Percentiles rank a stretch among this genome's conserved stretches.
Evolutionary conservation across 257 asterid species (phyloP).

Genomic region (Forsythia suspensa): DNA sequence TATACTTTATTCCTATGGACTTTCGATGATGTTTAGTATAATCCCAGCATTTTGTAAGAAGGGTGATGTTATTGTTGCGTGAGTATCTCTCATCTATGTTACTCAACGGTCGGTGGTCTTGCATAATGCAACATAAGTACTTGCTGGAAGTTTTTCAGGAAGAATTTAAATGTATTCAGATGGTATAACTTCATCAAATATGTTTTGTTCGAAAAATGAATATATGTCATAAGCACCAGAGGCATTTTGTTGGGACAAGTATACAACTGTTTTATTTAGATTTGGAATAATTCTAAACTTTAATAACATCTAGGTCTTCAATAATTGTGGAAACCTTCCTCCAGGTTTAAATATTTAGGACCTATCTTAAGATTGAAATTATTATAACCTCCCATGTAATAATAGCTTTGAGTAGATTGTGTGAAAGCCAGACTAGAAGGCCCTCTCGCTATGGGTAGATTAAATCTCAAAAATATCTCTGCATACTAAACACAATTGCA

Average conservation of each 20-base stretch:
- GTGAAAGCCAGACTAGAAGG: not conserved
- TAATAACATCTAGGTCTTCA: not conserved
- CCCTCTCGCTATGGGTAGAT: not conserved
- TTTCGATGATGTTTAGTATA: conserved; percentile 96
- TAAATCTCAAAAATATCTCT: not conserved
- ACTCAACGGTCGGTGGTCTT: not conserved
- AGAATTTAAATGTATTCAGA: conserved; percentile 4
- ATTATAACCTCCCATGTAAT: not conserved
- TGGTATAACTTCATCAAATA: not conserved
- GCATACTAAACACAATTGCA: not conserved
- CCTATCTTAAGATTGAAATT: not conserved
- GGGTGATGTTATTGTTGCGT: conserved; percentile 92
- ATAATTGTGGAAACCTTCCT: not conserved
- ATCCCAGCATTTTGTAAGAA: conserved; percentile 97
- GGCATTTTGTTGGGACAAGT: not conserved
- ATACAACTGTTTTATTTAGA: not conserved
- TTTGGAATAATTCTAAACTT: conserved; percentile 12
- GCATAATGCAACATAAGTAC: conserved; percentile 1
- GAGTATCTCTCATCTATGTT: conserved; percentile 33
- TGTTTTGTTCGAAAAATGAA: too few relatives aligned
- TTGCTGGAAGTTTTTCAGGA: conserved; percentile 17
- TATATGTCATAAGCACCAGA: not conserved
- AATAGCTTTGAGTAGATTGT: not conserved
- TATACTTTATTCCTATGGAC: conserved; percentile 49
- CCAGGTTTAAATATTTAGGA: not conserved